These are phyloP conservation scores for Penicillium concentricum DNA, from an alignment of 2,329 filamentous ascomycete genomes.

Conservation along the genomic window DNA sequence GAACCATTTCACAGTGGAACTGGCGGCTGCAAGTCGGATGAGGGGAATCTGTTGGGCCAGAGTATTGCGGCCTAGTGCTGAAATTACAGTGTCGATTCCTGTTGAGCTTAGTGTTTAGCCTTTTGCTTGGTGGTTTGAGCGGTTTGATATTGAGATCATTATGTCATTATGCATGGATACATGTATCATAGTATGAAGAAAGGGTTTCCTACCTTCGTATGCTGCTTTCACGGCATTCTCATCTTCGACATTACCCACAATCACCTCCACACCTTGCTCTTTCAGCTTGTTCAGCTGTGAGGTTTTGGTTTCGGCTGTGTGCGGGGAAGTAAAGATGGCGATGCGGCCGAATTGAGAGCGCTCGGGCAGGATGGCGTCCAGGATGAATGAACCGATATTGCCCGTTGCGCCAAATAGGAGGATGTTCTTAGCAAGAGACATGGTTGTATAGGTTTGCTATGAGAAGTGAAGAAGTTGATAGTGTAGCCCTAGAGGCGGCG, in stretches of 20 bases:
- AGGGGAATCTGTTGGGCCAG: constrained; percentile 62
- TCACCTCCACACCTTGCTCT: constrained; percentile 51
- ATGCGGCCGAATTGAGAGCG: constrained; percentile 51
- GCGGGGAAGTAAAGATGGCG: constrained; percentile 57
- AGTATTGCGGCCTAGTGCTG: constrained; percentile 62
- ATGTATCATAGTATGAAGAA: too few species aligned
- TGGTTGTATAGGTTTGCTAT: background rate
- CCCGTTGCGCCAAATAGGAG: constrained; percentile 54
- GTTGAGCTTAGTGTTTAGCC: constrained; percentile 2
- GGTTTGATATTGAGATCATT: background rate
- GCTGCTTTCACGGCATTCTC: constrained; percentile 56
- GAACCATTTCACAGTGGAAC: constrained; percentile 59
- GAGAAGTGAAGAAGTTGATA: background rate
- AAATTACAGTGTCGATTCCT: constrained; percentile 65
- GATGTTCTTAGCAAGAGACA: constrained; percentile 38
- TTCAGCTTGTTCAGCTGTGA: constrained; percentile 50
- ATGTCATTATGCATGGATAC: background rate
- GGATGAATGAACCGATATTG: constrained; percentile 53
- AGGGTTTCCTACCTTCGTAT: constrained; percentile 46
- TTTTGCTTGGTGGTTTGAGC: background rate
- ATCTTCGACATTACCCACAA: constrained; percentile 56
- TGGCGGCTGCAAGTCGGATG: constrained; percentile 59
- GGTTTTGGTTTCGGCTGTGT: constrained; percentile 52
- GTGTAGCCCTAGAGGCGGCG: background rate
- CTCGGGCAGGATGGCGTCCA: constrained; percentile 48